Base-by-base conservation (phyloP, 805 yeast genomes). In the Starmerella scarabaei region DNA sequence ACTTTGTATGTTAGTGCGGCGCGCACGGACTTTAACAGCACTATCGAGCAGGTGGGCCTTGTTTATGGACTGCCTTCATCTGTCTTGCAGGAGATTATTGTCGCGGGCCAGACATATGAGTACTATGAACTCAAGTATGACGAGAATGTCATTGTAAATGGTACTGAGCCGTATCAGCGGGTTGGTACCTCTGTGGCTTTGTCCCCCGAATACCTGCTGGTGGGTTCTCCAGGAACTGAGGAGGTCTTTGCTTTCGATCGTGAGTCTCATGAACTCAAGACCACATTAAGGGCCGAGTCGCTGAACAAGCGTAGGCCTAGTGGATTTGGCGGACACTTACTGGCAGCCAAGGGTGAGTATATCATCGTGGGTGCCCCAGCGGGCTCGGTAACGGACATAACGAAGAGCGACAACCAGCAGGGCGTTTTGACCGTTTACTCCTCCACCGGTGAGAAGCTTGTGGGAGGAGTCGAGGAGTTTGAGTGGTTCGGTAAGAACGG, bases 1-100 rank as follows among this genome's bases (percentile, higher is more conserved):
- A 37, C 68, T 33, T 43, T 75, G 11, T 42, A 71, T 2, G 51
- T 75, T 3, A 65, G 71, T 0, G 66, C 75, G 1, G 66, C 69
- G 3, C 58, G 54, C 35, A 55, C 60, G 21, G 76, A 67, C 37
- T 37, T 43, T 4, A 43, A 50, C n/a, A 47, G 45, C 2, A 6
- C 26, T 14, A 17, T 23, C 1, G 45, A 51, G 8, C 73, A 69
- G 34, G 40, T 49, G 7, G 73, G 73, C 3, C 51, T 50, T 5
- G 60, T 63, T 0, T 52, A 49, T 9, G 51, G 58, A 0, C 34
- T 69, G n/a, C 56, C 60, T 20, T 65, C 64, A 18, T 33, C 38
- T 21, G 39, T 36, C 21, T 41, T 60, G 36, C 38, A 20, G 37
- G 50, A 23, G 47, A 23, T 23, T 23, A 19, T 14, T 16, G 15